Evolutionary conservation across 805 yeast genomes (phyloP), one percentile per base, ranked within the genome.

Genomic region (Candida ficus): DNA sequence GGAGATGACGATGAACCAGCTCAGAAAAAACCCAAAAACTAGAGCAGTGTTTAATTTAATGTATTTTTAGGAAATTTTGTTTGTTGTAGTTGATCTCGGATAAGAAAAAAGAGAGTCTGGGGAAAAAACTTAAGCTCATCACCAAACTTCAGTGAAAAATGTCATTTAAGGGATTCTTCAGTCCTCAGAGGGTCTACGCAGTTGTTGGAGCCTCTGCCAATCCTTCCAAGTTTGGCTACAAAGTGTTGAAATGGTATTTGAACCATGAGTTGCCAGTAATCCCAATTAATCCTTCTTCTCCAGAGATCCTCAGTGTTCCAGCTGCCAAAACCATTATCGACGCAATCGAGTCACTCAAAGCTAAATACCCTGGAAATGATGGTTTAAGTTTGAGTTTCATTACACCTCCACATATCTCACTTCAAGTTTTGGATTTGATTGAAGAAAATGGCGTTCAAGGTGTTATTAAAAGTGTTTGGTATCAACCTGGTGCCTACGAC

Each of bases 401-500:
- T 38, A 85, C 95, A 0, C 90, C 95, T 3, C 93, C 95, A 1
- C 54, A 56, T 0, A 71, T 80, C 4, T 75, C 88, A 2, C 63
- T 70, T 14, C 57, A 68, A 7, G 56, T 70, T 0, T 53, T 80
- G 28, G 58, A 66, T 10, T 67, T 67, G 13, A 60, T 75, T 42
- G 51, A 59, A 23, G 38, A 53, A 13, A 39, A 54, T 6, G 54
- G 55, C 9, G 48, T 36, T 8, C 6, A 46, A 3, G 42, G 48
- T 2, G 41, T 61, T 0, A 62, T 83, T 13, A 73, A 72, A 50
- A 78, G 81, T 1, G 63, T 84, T 13, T 87, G 95, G 95, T 79
- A 83, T 49, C 95, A 86, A 54, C 95, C 95, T 0, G 95, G 95
- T 0, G 74, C 88, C 18, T 84, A 75, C 49, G 79, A 82, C 51